Evolutionary conservation across 78 protist genomes (phyloP), one percentile per base, ranked within the genome.

Genomic region (Guillardia theta): DNA sequence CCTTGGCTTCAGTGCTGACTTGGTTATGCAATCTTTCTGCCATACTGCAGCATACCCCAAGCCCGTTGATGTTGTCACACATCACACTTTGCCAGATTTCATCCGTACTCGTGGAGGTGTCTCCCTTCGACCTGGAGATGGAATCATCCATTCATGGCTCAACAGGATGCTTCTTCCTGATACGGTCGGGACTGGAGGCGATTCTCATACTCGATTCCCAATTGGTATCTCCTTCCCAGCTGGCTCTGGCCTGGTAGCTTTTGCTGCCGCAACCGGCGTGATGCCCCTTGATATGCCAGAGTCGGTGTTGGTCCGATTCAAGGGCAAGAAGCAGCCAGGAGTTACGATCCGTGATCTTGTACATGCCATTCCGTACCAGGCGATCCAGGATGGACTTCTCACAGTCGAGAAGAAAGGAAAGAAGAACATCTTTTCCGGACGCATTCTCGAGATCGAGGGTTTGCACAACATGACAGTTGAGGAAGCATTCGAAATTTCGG

Each of bases 271-370:
- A 8, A 92, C 96, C 27, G 96, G 96, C 54, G 88, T 95, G 24
- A 95, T 95, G 94, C 96, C 96, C 54, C 96, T 95, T 45, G 96
- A 95, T 92, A 95, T 95, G 96, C 96, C 96, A 5, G 96, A 95
- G 94, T 95, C 96, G 15, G 94, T 95, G 22, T 93, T 95, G 44
- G 96, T 95, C 39, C 50, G 50, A 18, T 93, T 78, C 90, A 64
- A 4, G 5, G 96, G 96, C 48, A n/a, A 76, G 77, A 90, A 92
- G 92, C 96, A 95, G 93, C 94, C 94, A 33, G 96, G 96, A 37
- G 80, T 95, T 48, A 95, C 96, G 33, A 94, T 95, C 6, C 94
- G 96, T 43, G 96, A 95, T 88, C 70, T 95, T 58, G 96, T 94
- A 30, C 90, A 76, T 33, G 93, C 94, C 78, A 88, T 76, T 64